phyloP scores from a whole-genome alignment of 495 filamentous ascomycete genomes.

The Penicillium mononematosum region DNA sequence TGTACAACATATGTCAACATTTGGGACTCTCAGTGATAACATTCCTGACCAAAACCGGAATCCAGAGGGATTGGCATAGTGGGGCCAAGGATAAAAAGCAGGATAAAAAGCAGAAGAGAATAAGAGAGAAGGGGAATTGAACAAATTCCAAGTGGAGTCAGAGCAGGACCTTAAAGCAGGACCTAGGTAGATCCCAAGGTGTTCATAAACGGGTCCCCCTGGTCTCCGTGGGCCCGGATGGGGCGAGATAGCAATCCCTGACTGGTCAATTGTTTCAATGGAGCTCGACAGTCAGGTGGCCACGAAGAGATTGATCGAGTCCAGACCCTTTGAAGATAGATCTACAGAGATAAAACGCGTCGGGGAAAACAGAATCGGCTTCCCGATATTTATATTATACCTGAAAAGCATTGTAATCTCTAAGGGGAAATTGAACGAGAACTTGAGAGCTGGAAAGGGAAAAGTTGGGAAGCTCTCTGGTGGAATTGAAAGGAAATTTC shows the following conservation, averaged over 20 bases:
- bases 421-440: no score
- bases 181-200: constrained; percentile 9
- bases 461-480: no score
- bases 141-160: constrained; percentile 10
- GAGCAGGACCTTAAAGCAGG: no score
- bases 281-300: constrained; percentile 25
- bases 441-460: no score
- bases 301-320: constrained; percentile 27
- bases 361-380: background rate
- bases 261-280: constrained; percentile 4
- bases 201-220: constrained; percentile 5
- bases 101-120: no score
- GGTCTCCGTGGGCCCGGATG: constrained; percentile 1
- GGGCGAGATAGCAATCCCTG: background rate
- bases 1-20: no score
- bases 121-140: background rate
- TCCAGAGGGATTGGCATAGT: background rate
- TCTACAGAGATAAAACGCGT: background rate
- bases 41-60: constrained; percentile 11
- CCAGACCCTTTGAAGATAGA: constrained; percentile 5
- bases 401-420: background rate
- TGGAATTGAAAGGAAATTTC: constrained; percentile 26
- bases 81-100: background rate
- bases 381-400: background rate
- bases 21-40: background rate